Evolutionary conservation across 495 filamentous ascomycete genomes (phyloP).

Genomic region (Aspergillus affinis): DNA sequence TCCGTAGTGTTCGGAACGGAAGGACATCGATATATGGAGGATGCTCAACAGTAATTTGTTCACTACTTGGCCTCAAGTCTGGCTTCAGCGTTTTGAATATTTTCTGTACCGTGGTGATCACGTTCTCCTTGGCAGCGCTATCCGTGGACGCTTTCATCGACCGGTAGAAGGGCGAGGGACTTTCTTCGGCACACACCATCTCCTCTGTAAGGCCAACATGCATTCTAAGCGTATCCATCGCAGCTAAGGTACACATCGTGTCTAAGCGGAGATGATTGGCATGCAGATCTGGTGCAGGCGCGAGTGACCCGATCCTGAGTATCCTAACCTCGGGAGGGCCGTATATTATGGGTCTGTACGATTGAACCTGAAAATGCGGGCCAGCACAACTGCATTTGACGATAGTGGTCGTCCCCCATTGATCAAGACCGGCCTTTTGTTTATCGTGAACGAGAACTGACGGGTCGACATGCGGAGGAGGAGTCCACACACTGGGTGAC

Average conservation of each 20-base stretch:
- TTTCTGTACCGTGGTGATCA: constrained; percentile 15
- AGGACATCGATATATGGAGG: constrained; percentile 30
- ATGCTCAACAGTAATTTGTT: constrained; percentile 29
- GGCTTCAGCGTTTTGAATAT: constrained; percentile 26
- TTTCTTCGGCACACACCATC: constrained; percentile 23
- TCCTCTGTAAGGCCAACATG: constrained; percentile 27
- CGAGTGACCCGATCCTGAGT: constrained; percentile 8
- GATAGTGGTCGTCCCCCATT: constrained; percentile 17
- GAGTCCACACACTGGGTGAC: neutral
- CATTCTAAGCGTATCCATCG: constrained; percentile 14
- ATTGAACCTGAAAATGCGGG: constrained; percentile 17
- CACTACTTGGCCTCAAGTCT: constrained; percentile 25
- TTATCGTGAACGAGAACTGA: constrained; percentile 15
- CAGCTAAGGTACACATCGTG: constrained; percentile 22
- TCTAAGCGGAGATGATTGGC: constrained; percentile 28
- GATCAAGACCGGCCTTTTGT: neutral
- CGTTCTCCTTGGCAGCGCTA: constrained; percentile 6
- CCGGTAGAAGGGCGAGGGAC: constrained; percentile 26
- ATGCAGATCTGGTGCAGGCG: constrained; percentile 22
- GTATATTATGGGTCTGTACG: constrained; percentile 1
- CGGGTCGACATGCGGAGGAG: constrained; percentile 11
- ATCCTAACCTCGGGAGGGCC: constrained; percentile 10
- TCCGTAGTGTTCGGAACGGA: constrained; percentile 27
- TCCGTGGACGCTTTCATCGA: constrained; percentile 8
- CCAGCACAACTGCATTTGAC: constrained; percentile 17